Percentiles rank a stretch among this genome's conserved stretches.
phyloP scores from a whole-genome alignment of 2,329 filamentous ascomycete species.

The Diplodia corticola region DNA sequence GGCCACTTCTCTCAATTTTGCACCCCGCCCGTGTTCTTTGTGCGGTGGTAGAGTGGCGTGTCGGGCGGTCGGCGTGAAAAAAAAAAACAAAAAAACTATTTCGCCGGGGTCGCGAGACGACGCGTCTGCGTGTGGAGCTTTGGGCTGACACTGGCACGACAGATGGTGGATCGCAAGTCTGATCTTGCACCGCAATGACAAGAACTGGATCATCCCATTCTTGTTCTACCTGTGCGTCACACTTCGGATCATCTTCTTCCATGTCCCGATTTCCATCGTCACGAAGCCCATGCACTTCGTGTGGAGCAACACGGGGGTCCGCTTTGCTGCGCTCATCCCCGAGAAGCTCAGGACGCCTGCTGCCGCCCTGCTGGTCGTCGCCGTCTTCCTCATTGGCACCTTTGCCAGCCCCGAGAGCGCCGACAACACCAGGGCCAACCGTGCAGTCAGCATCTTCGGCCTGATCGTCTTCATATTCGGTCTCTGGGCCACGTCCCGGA shows the following conservation, averaged over 20 bases:
- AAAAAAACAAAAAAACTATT: not conserved
- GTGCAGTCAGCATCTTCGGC: conserved; percentile 78
- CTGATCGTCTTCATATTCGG: conserved; percentile 66
- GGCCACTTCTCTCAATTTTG: not conserved
- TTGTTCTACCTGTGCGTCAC: conserved; percentile 75
- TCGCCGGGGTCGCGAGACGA: conserved; percentile 15
- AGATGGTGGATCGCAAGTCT: conserved; percentile 77
- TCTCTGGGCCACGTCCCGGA: conserved; percentile 70
- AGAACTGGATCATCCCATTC: conserved; percentile 83
- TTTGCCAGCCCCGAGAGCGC: conserved; percentile 70
- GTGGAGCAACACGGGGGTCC: conserved; percentile 66
- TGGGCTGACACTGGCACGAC: conserved; percentile 19
- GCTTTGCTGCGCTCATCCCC: conserved; percentile 63
- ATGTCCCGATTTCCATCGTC: conserved; percentile 67
- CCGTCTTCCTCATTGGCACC: conserved; percentile 73
- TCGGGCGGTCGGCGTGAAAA: not conserved
- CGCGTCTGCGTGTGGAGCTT: not conserved
- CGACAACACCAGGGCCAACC: conserved; percentile 78
- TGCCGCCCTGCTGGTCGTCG: conserved; percentile 65
- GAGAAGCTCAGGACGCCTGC: conserved; percentile 63
- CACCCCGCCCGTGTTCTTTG: not conserved
- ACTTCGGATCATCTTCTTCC: conserved; percentile 72
- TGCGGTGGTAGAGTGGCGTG: conserved; percentile 20
- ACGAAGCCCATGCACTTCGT: conserved; percentile 65
- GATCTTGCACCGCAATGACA: conserved; percentile 68